Evolutionary conservation across 192 early-diverging fungal species (phyloP), one percentile per base, ranked within the genome.

Genomic region (Phlyctochytrium bullatum): DNA sequence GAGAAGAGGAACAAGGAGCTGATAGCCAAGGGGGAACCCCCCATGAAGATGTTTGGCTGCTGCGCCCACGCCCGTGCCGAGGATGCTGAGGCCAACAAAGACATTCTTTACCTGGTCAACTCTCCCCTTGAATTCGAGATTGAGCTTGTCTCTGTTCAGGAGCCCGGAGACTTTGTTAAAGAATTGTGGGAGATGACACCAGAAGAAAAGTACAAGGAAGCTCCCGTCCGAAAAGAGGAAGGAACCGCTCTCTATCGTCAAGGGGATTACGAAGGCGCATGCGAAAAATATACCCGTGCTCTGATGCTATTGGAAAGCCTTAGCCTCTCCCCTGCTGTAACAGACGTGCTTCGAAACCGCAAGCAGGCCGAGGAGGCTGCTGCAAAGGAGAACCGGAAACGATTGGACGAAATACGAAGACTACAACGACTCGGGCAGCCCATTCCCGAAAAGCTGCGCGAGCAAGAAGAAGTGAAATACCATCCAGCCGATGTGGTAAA

Each of bases 181-280:
- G 73, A 85, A 59, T 62, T 70, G 10, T 85, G 83, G 83, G 83
- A 85, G 58, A 79, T 85, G 78, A 61, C 25, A 28, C 52, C 73
- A n/a, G 65, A 32, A 0, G 83, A 82, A 34, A 78, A 82, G 68
- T 79, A 66, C 34, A 27, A 28, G n/a, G 83, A 81, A 64, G 77
- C 69, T 6, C 78, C 80, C 2, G 30, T 61, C 14, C 61, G 70
- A 6, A 80, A 79, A 36, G 72, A 65, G 6, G 76, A 76, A 65
- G 83, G 83, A 2, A 69, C 36, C 0, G 60, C 25, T 28, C 59
- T 72, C 30, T 80, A 76, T 57, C 67, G 69, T 47, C 36, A 67
- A 34, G 80, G 80, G 1, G 71, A 78, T 4, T 77, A 61, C 53
- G 65, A 34, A 35, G 75, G 64, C 14, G 80, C 78, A 2, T 52